phyloP scores from a whole-genome alignment of 768 basidiomycete species.

The Leccinum boreale region DNA sequence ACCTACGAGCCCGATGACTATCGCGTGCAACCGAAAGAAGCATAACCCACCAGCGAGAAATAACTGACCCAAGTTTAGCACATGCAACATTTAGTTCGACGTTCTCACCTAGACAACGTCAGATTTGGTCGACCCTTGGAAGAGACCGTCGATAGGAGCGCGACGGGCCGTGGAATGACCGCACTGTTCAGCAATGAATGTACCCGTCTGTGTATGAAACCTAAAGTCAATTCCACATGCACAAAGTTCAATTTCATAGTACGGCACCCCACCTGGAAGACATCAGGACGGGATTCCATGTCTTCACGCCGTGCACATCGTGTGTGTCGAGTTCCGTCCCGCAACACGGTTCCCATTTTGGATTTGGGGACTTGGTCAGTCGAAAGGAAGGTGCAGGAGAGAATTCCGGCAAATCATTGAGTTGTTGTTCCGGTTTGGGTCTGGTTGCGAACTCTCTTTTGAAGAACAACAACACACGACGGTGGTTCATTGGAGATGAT shows the following conservation, averaged over 20 bases:
- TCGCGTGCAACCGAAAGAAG: slow-evolving; percentile 12
- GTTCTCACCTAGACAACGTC: slow-evolving; percentile 60
- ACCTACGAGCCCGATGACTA: slow-evolving; percentile 30
- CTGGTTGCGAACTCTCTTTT: slow-evolving; percentile 5
- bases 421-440: background rate
- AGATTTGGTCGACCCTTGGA: slow-evolving; percentile 52
- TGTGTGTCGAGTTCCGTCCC: slow-evolving; percentile 19
- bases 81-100: slow-evolving; percentile 1
- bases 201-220: slow-evolving; percentile 25
- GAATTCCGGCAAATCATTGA: slow-evolving; percentile 13
- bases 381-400: slow-evolving; percentile 31
- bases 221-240: slow-evolving; percentile 23
- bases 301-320: slow-evolving; percentile 36
- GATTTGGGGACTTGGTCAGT: slow-evolving; percentile 37
- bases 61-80: slow-evolving; percentile 36
- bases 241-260: slow-evolving; percentile 12
- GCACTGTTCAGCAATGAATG: slow-evolving; percentile 57
- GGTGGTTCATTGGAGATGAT: background rate
- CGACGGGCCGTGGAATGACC: slow-evolving; percentile 59
- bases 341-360: slow-evolving; percentile 40
- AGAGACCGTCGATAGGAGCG: slow-evolving; percentile 61
- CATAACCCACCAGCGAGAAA: slow-evolving; percentile 54
- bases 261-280: slow-evolving; percentile 26
- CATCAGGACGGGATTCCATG: slow-evolving; percentile 39
- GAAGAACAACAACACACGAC: background rate